phyloP scores from a whole-genome alignment of 306 rosid genomes.

The Dryas drummondii region DNA sequence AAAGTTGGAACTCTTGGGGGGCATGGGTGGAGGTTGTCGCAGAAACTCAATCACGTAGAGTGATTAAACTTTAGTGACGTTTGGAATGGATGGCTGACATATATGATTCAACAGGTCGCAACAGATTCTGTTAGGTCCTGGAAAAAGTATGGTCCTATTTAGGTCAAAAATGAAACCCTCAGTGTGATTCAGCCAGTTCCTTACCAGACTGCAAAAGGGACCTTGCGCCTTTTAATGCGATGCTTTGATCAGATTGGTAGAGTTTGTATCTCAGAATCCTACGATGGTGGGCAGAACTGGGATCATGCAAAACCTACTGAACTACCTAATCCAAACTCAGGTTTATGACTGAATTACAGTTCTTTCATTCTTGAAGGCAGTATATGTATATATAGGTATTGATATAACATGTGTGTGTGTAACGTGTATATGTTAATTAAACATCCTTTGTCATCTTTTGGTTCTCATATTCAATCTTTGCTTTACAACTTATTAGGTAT shows the following conservation, averaged over 20 bases:
- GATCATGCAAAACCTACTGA: slow-evolving; percentile 62
- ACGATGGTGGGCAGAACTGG: slow-evolving; percentile 79
- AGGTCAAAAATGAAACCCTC: slow-evolving; percentile 55
- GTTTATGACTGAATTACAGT: slow-evolving; percentile 37
- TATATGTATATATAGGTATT: background rate
- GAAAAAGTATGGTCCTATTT: slow-evolving; percentile 89
- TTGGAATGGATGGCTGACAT: slow-evolving; percentile 29
- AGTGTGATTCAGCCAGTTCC: slow-evolving; percentile 97
- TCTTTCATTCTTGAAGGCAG: slow-evolving; percentile 14
- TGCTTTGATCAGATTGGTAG: slow-evolving; percentile 60
- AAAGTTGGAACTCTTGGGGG: slow-evolving; percentile 99
- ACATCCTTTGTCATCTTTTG: background rate
- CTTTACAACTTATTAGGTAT: slow-evolving; percentile 49
- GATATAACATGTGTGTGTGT: background rate
- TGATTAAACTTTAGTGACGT: slow-evolving; percentile 15
- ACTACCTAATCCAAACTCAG: slow-evolving; percentile 97
- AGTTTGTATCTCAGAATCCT: slow-evolving; percentile 77
- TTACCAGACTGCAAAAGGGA: slow-evolving; percentile 67
- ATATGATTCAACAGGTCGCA: slow-evolving; percentile 51
- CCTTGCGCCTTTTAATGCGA: slow-evolving; percentile 72
- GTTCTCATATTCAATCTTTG: background rate
- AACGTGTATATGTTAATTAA: background rate
- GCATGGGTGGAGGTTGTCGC: slow-evolving; percentile 84
- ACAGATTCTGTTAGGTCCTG: slow-evolving; percentile 66
- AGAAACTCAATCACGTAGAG: slow-evolving; percentile 20